Percentiles rank a stretch among this genome's conserved stretches.
Conservation (phyloP, 176 grass and related monocot genomes). For the Tillandsia fasciculata region DNA sequence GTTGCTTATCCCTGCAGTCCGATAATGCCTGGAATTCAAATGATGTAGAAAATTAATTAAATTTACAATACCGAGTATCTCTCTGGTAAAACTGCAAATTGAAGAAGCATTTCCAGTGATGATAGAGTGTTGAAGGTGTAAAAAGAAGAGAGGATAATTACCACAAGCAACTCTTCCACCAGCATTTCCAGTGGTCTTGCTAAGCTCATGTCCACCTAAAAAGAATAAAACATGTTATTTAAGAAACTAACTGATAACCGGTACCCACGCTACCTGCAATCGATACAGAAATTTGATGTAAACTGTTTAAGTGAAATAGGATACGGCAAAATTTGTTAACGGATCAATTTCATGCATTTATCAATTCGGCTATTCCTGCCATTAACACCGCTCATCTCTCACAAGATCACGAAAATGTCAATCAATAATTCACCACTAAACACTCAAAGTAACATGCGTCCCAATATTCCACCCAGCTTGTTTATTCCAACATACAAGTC, state of each 20-base stretch:
- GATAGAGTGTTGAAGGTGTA: not conserved
- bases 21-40: constrained; percentile 27
- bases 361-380: too few relatives aligned
- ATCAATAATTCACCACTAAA: too few relatives aligned
- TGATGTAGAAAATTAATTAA: not conserved
- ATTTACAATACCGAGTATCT: not conserved
- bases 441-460: too few relatives aligned
- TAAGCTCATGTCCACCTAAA: constrained; percentile 74
- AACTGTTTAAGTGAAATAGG: not conserved
- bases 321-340: not conserved
- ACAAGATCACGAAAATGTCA: too few relatives aligned
- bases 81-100: not conserved
- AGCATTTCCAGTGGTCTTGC: constrained; percentile 74
- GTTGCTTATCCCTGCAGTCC: constrained; percentile 32
- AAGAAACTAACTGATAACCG: not conserved
- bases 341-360: not conserved
- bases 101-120: not conserved
- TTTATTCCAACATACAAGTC: too few relatives aligned
- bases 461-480: too few relatives aligned
- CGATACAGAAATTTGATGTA: not conserved
- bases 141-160: not conserved
- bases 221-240: not conserved
- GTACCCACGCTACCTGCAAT: too few relatives aligned
- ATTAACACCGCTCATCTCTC: too few relatives aligned
- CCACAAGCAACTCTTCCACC: constrained; percentile 73